Evolutionary conservation across 257 asterid genomes (phyloP).

Genomic region (Nicotiana knightiana): DNA sequence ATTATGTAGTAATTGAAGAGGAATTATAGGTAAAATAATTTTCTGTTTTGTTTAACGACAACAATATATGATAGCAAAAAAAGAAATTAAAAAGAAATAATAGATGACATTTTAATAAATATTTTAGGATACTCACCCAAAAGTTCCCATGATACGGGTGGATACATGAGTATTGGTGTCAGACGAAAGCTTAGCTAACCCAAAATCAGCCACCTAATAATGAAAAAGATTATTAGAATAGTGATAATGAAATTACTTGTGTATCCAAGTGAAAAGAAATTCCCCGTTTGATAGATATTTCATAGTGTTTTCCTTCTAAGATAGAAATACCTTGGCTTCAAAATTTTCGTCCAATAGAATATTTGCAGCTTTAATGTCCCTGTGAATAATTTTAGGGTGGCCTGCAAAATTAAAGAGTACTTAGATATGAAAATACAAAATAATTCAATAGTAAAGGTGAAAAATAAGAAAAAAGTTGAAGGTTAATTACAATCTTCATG

Average conservation of each 20-base stretch:
- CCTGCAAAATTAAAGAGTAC: slow-evolving; percentile 30
- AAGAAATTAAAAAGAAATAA: neutral
- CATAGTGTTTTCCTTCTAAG: neutral
- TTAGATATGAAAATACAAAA: neutral
- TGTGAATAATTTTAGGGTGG: slow-evolving; percentile 87
- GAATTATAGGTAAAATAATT: too few relatives aligned
- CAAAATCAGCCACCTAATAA: slow-evolving; percentile 85
- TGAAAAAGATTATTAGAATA: neutral
- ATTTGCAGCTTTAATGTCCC: slow-evolving; percentile 87
- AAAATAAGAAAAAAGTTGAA: neutral
- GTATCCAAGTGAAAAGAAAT: neutral
- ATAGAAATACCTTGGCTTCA: slow-evolving; percentile 67
- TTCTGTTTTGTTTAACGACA: too few relatives aligned
- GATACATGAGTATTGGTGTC: slow-evolving; percentile 85
- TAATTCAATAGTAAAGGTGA: neutral
- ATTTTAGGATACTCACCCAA: slow-evolving; percentile 42
- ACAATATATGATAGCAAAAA: neutral
- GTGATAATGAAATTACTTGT: neutral
- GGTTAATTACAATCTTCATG: slow-evolving; percentile 65
- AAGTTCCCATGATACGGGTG: slow-evolving; percentile 94
- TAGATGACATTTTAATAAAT: neutral
- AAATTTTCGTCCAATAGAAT: slow-evolving; percentile 52
- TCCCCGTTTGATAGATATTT: too few relatives aligned
- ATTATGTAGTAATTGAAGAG: neutral
- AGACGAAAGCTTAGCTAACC: slow-evolving; percentile 76